A percentile compares a stretch with the other conserved stretches of the same genome.
Evolutionary conservation across 2,329 filamentous ascomycete genomes (phyloP).

Genomic region (Grosmannia huntii): DNA sequence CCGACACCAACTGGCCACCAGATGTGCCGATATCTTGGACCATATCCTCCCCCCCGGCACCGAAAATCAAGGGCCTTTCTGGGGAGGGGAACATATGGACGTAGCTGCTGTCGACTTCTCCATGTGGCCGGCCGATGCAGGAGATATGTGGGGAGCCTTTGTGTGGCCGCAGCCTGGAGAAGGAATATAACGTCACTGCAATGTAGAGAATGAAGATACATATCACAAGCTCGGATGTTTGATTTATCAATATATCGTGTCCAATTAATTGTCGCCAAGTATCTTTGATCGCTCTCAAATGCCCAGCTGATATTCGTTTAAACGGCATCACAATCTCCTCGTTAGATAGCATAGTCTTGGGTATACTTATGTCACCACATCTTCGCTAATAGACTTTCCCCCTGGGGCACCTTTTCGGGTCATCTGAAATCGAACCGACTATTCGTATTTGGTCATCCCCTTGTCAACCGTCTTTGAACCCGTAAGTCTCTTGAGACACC

Average conservation of each 20-base stretch:
- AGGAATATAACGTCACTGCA: neutral
- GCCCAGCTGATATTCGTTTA: no score
- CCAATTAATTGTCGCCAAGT: no score
- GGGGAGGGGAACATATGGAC: neutral
- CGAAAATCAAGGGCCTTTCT: neutral
- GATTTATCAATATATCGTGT: no score
- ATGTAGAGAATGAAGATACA: neutral
- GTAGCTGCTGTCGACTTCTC: conserved; percentile 2
- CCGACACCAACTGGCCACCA: neutral
- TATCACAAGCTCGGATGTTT: no score
- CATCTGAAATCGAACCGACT: neutral
- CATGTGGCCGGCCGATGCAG: conserved; percentile 1
- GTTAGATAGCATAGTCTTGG: no score
- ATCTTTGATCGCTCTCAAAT: no score
- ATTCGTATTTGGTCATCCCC: neutral
- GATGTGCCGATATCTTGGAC: conserved; percentile 4
- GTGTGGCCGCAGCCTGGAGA: conserved; percentile 1
- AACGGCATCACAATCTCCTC: no score
- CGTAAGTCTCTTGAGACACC: neutral
- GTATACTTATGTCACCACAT: no score
- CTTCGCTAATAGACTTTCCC: no score
- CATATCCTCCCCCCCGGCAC: neutral
- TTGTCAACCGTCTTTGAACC: neutral
- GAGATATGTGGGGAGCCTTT: conserved; percentile 3
- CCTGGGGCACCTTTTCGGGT: no score